phyloP scores from a whole-genome alignment of 108 stramenopile species.

The Epipyxis sp. region DNA sequence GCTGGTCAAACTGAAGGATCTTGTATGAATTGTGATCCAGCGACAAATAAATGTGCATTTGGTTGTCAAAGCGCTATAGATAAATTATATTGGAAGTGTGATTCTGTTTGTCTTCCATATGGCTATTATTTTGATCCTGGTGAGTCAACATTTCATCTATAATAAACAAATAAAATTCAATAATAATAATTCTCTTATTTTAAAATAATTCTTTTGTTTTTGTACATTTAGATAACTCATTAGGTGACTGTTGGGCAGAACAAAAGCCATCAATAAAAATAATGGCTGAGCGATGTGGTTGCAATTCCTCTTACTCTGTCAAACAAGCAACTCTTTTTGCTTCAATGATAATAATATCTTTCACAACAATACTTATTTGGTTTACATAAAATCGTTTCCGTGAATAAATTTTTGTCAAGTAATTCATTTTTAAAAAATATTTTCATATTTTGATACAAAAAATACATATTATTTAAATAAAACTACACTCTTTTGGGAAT shows the following conservation, averaged over 20 bases:
- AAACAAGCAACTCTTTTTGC: too few relatives aligned
- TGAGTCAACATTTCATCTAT: not conserved
- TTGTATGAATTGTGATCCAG: not conserved
- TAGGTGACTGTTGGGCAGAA: slow-evolving; percentile 28
- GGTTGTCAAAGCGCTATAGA: slow-evolving; percentile 16
- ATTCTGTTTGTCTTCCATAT: slow-evolving; percentile 17
- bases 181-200: not conserved
- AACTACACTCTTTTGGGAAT: slow-evolving; percentile 67
- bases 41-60: not conserved
- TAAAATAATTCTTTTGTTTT: not conserved
- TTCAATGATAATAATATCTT: too few relatives aligned
- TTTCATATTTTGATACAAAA: too few relatives aligned
- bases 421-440: too few relatives aligned
- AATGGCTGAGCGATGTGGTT: slow-evolving; percentile 29
- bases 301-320: slow-evolving; percentile 19
- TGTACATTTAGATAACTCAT: not conserved
- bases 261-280: not conserved
- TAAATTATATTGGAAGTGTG: not conserved
- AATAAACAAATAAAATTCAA: not conserved
- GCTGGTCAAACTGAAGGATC: not conserved
- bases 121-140: slow-evolving; percentile 32
- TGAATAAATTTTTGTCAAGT: too few relatives aligned
- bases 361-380: too few relatives aligned
- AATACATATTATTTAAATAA: slow-evolving; percentile 30
- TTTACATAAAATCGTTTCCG: too few relatives aligned